These are phyloP conservation scores for Catharanthus roseus DNA, from an alignment of 257 asterid species.

Conservation along the genomic window DNA sequence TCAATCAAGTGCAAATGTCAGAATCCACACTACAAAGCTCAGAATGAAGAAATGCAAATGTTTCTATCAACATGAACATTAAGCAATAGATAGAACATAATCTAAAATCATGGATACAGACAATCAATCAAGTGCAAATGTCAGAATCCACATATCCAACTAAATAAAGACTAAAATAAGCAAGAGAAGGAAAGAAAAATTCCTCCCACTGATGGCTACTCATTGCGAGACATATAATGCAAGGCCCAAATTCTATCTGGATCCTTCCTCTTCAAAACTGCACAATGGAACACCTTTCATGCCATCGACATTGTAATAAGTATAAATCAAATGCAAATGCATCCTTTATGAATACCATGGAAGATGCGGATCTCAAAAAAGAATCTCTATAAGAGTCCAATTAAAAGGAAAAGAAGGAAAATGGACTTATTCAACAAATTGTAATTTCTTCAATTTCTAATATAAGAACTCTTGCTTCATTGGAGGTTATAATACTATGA, in stretches of 20 bases:
- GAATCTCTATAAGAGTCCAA: neutral
- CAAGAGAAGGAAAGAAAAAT: slow-evolving; percentile 31
- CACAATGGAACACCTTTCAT: slow-evolving; percentile 36
- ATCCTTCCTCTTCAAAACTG: slow-evolving; percentile 36
- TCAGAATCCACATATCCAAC: too few species aligned
- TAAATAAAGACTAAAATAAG: too few species aligned
- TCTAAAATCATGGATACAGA: too few species aligned
- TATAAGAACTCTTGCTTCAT: neutral
- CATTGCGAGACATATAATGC: slow-evolving; percentile 32
- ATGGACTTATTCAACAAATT: neutral
- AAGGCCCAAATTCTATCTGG: slow-evolving; percentile 36
- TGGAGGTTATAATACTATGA: neutral
- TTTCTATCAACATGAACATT: too few species aligned
- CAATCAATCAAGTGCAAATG: too few species aligned
- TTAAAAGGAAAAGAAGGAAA: neutral
- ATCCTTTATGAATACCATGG: neutral
- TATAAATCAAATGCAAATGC: slow-evolving; percentile 20
- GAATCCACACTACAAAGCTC: too few species aligned
- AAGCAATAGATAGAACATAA: too few species aligned
- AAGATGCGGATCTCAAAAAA: neutral
- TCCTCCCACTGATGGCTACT: slow-evolving; percentile 28
- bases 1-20: too few species aligned
- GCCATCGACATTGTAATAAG: slow-evolving; percentile 24
- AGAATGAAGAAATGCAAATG: too few species aligned
- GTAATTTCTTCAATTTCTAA: neutral